Evolutionary conservation across 257 asterid genomes (phyloP).

Genomic region (Solanum neorickii): DNA sequence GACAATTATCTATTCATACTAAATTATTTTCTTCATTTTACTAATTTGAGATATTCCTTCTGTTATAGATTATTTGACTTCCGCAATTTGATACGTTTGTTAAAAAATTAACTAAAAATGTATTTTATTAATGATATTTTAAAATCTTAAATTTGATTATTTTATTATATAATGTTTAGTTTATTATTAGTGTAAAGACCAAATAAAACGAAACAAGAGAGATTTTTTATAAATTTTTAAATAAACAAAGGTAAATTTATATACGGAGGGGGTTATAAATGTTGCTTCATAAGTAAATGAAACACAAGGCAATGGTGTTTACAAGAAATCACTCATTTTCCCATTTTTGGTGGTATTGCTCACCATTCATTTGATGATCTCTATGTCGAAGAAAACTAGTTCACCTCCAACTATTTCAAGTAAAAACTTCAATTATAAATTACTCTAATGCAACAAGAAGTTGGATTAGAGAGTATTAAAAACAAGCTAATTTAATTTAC

Average conservation of each 20-base stretch:
- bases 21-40: neutral
- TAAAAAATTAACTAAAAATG: too few relatives aligned
- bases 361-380: neutral
- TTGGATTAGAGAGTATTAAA: neutral
- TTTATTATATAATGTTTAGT: too few relatives aligned
- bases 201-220: too few relatives aligned
- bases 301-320: neutral
- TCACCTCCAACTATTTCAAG: neutral
- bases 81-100: too few relatives aligned
- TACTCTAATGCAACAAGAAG: too few relatives aligned
- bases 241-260: too few relatives aligned
- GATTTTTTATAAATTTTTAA: too few relatives aligned
- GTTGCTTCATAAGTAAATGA: neutral
- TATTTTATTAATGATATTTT: too few relatives aligned
- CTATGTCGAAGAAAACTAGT: neutral
- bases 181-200: too few relatives aligned
- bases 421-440: too few relatives aligned
- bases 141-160: too few relatives aligned
- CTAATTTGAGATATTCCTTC: neutral
- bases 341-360: neutral
- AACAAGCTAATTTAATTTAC: neutral
- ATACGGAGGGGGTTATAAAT: neutral
- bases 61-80: too few relatives aligned
- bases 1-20: neutral
- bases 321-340: neutral